Base-by-base conservation (phyloP, 2,329 filamentous ascomycete genomes). In the Trichothecium sympodiale region DNA sequence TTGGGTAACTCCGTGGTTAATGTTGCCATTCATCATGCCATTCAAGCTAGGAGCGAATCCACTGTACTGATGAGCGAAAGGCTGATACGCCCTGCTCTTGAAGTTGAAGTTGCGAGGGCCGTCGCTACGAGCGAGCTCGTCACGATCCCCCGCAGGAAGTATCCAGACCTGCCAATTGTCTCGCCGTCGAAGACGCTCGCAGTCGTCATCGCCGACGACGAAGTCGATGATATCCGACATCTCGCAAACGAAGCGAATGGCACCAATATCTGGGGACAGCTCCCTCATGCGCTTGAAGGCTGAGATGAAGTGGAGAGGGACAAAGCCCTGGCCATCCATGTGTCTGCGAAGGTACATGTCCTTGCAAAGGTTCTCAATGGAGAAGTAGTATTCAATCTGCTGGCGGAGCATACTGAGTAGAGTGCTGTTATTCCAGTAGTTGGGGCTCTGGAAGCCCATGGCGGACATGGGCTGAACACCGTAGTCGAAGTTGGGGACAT, bases 251-350 rank as follows among this genome's bases (percentile, higher is more conserved):
- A 73, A 69, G 41, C 83, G 83, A 41, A 96, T 65, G 37, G 88
- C 58, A 28, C 84, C 77, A 38, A 80, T 63, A 39, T 94, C 73
- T 1, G 80, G 49, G 8, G 54, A 58, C 25, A 60, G 48, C 25
- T 56, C 52, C 26, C 51, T 54, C 39, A 62, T 80, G 40, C 91
- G 80, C 57, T 85, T 86, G 67, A 98, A 98, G n/a, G 69, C 71
- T 16, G 82, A 74, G 46, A 98, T 80, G 39, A 94, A 73, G 25
- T 72, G 69, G 35, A 98, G 63, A 34, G 77, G 78, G 12, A 95
- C 88, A 51, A 88, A 96, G 14, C 91, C 91, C 56, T 96, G 84
- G 1, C 83, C 84, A 54, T 98, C 89, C 91, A 98, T 96, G 48
- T 88, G 80, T 50, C 76, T 79, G 38, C 91, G 80, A 40, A 98